Base-by-base conservation (phyloP, 148 eudicot species). In the Camellia japonica region DNA sequence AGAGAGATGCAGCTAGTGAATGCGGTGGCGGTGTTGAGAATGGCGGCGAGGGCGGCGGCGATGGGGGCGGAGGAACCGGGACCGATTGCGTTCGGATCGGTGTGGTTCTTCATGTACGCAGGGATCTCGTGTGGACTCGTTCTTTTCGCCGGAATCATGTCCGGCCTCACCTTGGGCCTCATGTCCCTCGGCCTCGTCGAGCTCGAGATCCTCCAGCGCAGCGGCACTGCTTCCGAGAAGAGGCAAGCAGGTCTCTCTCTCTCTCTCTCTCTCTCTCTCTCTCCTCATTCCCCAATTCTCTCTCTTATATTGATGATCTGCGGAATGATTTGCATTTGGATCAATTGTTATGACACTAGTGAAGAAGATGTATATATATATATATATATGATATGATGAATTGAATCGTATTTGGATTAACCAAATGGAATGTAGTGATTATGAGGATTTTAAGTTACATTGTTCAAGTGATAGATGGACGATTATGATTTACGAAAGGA, bases 131-230 rank as follows among this genome's bases (percentile, higher is more conserved):
- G 86, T 58, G 54, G 88, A 0, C 83, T 93, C 0, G 98, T 94
- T 2, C 76, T 94, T 0, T 94, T 94, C 83, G 98, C 98, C 38
- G 98, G 98, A 6, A 82, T 92, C 0, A 94, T 94, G 98, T 94
- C 98, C 7, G 98, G 98, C 55, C 85, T 94, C 46, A 94, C 98
- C 3, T 84, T 94, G 38, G 98, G 98, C 16, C 85, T 94, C 78
- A 94, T 94, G 98, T 94, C 98, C 7, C 74, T 94, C 23, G 89
- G 93, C 74, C 96, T 89, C 66, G 98, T 94, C 74, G 98, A 94
- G 52, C 87, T 94, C 63, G 98, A 94, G 90, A 90, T 94, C 80
- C 93, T 94, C 69, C 87, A 85, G 82, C 93, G 90, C 19, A 92
- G 96, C 78, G 97, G 97, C n/a, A 78, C 91, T 15, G 46, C 87